Percentiles rank a stretch among this genome's conserved stretches.
phyloP scores from a whole-genome alignment of 2,329 filamentous ascomycete species.

The Colletotrichum orbiculare region DNA sequence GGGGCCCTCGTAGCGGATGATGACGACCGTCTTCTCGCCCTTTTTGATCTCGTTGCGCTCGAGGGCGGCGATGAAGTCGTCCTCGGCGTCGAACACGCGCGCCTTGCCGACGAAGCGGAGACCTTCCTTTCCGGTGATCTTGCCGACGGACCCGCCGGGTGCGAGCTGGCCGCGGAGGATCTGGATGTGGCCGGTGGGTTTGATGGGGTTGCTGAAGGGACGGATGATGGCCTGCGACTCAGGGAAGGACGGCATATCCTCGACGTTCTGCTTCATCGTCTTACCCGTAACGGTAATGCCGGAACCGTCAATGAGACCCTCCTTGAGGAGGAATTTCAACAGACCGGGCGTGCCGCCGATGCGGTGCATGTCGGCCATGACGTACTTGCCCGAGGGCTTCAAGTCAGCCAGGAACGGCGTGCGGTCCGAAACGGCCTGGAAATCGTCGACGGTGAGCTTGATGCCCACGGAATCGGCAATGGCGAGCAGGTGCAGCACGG shows the following conservation, averaged over 20 bases:
- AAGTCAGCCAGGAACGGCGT: conserved; percentile 85
- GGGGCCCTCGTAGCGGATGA: conserved; percentile 93
- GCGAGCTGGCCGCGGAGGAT: conserved; percentile 88
- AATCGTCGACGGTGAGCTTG: conserved; percentile 86
- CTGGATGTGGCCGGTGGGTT: conserved; percentile 87
- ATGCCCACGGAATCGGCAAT: conserved; percentile 85
- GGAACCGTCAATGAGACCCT: conserved; percentile 82
- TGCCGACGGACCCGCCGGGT: conserved; percentile 87
- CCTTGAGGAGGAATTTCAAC: conserved; percentile 87
- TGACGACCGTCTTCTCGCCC: conserved; percentile 87
- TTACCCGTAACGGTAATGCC: conserved; percentile 90
- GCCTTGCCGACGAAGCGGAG: conserved; percentile 83
- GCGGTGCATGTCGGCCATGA: conserved; percentile 86
- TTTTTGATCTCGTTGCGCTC: conserved; percentile 82
- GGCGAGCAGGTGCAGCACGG: conserved; percentile 85
- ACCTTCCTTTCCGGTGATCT: conserved; percentile 97
- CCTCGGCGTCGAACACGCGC: conserved; percentile 85
- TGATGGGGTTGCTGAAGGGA: conserved; percentile 84
- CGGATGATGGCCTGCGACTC: conserved; percentile 85
- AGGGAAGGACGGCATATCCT: conserved; percentile 77
- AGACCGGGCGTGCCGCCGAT: conserved; percentile 89
- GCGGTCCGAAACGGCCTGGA: conserved; percentile 83
- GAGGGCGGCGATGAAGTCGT: conserved; percentile 81
- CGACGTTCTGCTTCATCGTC: conserved; percentile 87
- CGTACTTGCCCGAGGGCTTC: conserved; percentile 87